Evolutionary conservation across 2,329 filamentous ascomycete species (phyloP), one percentile per base, ranked within the genome.

Genomic region (Pseudocercospora pini-densiflorae): DNA sequence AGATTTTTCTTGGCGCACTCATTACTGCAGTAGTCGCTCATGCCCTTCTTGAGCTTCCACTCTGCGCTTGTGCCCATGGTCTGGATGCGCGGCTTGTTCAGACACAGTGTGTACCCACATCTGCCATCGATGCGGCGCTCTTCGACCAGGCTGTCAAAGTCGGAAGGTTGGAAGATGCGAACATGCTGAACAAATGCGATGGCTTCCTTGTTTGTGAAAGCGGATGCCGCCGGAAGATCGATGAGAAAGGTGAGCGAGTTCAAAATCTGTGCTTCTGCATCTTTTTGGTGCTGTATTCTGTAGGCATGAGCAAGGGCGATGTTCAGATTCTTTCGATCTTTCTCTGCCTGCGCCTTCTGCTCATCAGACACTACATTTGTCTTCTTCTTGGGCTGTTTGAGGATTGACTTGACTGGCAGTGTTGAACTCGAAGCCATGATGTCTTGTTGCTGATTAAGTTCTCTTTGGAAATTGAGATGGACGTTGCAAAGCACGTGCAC

Each of bases 21-120:
- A 62, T 90, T 85, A 0, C 90, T 92, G 79, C 95, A 99, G 92
- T 93, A 99, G 79, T 89, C 91, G 80, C 95, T 92, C 16, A 94
- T 79, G 74, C 92, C 88, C 70, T 88, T 87, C 61, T 86, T 87
- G 66, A 91, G 90, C 81, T 89, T 94, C 70, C 88, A 87, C 16
- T 88, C 89, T 1, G 84, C 86, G 10, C 83, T 81, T 16, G 84
- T 81, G 60, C 86, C 83, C 33, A 84, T 83, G 33, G 66, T 71
- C 24, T 67, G 62, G 23, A 64, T 63, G 3, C 85, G 83, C 45
- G 88, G 89, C n/a, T 87, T 84, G 16, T 85, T 85, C 0, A 87
- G 81, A 78, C 95, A 99, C 29, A 98, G 84, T 0, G 87, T 84
- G 77, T 97, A 98, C 1, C 93, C 95, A 80, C 95, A 99, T 21